These are phyloP conservation scores for Trichosporon faecale DNA, from an alignment of 1,284 basidiomycete genomes.

Conservation along the genomic window DNA sequence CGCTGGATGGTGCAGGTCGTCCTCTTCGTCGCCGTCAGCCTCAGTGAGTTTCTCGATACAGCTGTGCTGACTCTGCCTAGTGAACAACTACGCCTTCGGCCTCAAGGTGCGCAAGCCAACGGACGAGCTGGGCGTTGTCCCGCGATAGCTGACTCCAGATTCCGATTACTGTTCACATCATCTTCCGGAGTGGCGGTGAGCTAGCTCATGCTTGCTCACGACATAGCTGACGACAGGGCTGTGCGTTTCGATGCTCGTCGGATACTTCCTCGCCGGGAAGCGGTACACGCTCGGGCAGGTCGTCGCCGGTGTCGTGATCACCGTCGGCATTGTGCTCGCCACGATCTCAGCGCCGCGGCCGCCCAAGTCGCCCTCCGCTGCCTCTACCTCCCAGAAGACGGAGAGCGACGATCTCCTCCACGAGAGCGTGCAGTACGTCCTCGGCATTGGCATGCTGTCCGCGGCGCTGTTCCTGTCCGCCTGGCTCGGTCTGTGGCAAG, in stretches of 20 bases:
- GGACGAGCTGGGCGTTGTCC: not conserved
- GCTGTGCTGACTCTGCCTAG: conserved; percentile 26
- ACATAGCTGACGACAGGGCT: conserved; percentile 36
- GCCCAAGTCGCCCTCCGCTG: not conserved
- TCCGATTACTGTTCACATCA: conserved; percentile 90
- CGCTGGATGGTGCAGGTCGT: conserved; percentile 77
- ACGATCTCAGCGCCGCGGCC: conserved; percentile 66
- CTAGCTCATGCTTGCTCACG: conserved; percentile 57
- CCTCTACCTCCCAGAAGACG: not conserved
- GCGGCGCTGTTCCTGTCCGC: conserved; percentile 76
- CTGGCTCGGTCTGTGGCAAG: conserved; percentile 80
- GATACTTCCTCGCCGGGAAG: conserved; percentile 49
- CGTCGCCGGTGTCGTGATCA: conserved; percentile 71
- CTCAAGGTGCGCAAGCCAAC: conserved; percentile 50
- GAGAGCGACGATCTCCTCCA: conserved; percentile 27
- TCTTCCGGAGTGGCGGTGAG: conserved; percentile 87
- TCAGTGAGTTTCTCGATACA: conserved; percentile 32
- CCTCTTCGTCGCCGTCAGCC: conserved; percentile 75
- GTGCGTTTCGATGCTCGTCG: conserved; percentile 51
- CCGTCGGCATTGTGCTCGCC: conserved; percentile 73
- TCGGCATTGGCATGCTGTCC: conserved; percentile 70
- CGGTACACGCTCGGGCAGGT: conserved; percentile 71
- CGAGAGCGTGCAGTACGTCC: conserved; percentile 58
- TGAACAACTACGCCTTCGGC: conserved; percentile 89
- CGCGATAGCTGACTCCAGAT: conserved; percentile 56